phyloP scores from a whole-genome alignment of 257 asterid genomes.

The Thymus mandschuricus region DNA sequence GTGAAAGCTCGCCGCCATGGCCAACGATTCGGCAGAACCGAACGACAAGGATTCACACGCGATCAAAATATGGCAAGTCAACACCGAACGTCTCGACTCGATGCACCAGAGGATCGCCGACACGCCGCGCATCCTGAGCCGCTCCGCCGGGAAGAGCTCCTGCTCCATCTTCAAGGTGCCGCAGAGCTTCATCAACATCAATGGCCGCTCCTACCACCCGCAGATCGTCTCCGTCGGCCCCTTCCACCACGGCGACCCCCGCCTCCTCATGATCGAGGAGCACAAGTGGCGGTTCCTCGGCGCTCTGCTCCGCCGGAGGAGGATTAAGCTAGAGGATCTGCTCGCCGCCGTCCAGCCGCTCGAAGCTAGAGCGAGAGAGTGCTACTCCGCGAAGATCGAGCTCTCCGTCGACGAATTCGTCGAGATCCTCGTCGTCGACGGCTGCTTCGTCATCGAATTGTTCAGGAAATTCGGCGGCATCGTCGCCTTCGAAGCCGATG shows the following conservation, averaged over 20 bases:
- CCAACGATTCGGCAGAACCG: constrained; percentile 22
- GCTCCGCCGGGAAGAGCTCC: constrained; percentile 69
- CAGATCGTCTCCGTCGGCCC: constrained; percentile 83
- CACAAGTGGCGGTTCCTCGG: constrained; percentile 90
- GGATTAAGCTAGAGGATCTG: constrained; percentile 44
- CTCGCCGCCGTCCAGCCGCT: constrained; percentile 58
- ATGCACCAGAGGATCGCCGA: constrained; percentile 64
- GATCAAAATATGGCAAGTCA: constrained; percentile 53
- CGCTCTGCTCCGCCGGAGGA: constrained; percentile 47
- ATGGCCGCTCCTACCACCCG: constrained; percentile 70
- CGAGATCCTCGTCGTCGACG: constrained; percentile 85
- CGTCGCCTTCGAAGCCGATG: constrained; percentile 57
- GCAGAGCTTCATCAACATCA: constrained; percentile 60
- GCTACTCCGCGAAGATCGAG: constrained; percentile 57
- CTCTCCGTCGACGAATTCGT: constrained; percentile 54
- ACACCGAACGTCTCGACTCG: constrained; percentile 48
- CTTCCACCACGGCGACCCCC: constrained; percentile 71
- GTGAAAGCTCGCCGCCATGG: constrained; percentile 25
- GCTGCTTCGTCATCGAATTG: constrained; percentile 80
- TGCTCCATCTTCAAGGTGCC: constrained; percentile 89
- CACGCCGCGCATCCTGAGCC: constrained; percentile 67
- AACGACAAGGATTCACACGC: constrained; percentile 27
- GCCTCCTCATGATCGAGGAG: constrained; percentile 73
- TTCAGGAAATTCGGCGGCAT: constrained; percentile 65
- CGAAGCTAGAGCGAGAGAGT: constrained; percentile 63